Evolutionary conservation across 2,329 filamentous ascomycete genomes (phyloP), one percentile per base, ranked within the genome.

Genomic region (Rutstroemia sp.): DNA sequence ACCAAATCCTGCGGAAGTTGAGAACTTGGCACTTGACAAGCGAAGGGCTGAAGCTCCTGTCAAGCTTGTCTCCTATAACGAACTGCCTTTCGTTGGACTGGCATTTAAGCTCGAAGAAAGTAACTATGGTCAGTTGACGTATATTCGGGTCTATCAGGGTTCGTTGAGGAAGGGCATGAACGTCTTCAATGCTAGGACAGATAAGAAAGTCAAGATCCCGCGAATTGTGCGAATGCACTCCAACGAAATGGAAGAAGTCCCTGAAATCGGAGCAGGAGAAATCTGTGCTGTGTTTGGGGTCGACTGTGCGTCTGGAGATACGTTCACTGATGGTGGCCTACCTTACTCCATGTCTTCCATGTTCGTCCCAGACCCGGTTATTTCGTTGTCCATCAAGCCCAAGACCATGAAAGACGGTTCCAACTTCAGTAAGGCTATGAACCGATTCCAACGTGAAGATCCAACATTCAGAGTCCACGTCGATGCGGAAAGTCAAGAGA

Each of bases 91-190:
- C 68, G 91, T 96, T 56, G 94, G 94, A 50, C 79, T 99, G 61
- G 94, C 94, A 9, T 99, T 99, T 80, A 99, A 99, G 79, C 84
- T 99, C 21, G 94, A 99, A 78, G 94, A 99, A 75, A 95, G 92
- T 75, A 96, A 95, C 72, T 99, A 95, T 68, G 94, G 94, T 45
- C 94, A 99, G 73, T 82, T 99, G 69, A 99, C 94, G 54, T 99
- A 99, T 72, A 95, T 99, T 61, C 90, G 94, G 65, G 94, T 99
- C 57, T 99, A 99, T 76, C 94, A 99, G 74, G 94, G 94, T 64
- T 86, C 86, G 21, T 77, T 99, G 58, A 87, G 79, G 71, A 97
- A 96, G 79, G 89, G 92, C 50, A 81, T 87, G 69, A 90, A 92
- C 70, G 84, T 99, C 55, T 96, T 87, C 81, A 99, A 97, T 73